Base-by-base conservation (phyloP, 2,329 filamentous ascomycete genomes). In the Aspergillus sp. region DNA sequence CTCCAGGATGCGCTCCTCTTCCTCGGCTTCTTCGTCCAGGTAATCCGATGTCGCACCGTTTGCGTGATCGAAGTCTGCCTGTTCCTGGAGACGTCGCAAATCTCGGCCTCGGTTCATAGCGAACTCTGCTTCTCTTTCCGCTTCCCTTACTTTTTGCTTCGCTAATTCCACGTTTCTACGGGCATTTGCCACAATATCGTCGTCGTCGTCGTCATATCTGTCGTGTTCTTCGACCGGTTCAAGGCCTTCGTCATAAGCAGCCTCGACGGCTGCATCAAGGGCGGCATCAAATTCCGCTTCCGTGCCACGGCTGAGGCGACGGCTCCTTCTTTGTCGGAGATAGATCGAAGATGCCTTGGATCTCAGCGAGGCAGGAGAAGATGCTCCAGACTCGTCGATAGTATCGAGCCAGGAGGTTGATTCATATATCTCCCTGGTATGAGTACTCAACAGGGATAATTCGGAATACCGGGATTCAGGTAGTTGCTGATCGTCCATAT, bases 251-350 rank as follows among this genome's bases (percentile, higher is more conserved):
- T 96, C 88, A 69, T 97, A 99, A 4, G 93, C 94, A 47, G 93
- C 93, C 71, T 97, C 94, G 8, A 97, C 92, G 13, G 94, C 94
- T 20, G 92, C 93, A 73, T 97, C 93, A 41, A 97, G 79, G 3
- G 94, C 94, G 8, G 90, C 91, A 71, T 96, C 92, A 60, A 97
- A 96, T 65, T 96, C 92, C 6, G 89, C 87, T 68, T 95, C 90
- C 0, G 90, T 94, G 26, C 82, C 84, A 42, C 85, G 85, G 58
- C 88, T 93, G 2, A 80, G 68, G 33, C 79, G 79, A 45, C 87
- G 83, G 49, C 90, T 82, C 58, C 88, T 86, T 64, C 87, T 89
- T 57, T 87, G 81, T 55, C 83, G 80, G 45, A 88, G 73, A 41
- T 84, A 81, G 53, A 86, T 73, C 1, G 87, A 89, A 1, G 89